A percentile compares a stretch with the other conserved stretches of the same genome.
Conservation (phyloP, 2,329 filamentous ascomycete genomes). For the Fusarium mangiferae region DNA sequence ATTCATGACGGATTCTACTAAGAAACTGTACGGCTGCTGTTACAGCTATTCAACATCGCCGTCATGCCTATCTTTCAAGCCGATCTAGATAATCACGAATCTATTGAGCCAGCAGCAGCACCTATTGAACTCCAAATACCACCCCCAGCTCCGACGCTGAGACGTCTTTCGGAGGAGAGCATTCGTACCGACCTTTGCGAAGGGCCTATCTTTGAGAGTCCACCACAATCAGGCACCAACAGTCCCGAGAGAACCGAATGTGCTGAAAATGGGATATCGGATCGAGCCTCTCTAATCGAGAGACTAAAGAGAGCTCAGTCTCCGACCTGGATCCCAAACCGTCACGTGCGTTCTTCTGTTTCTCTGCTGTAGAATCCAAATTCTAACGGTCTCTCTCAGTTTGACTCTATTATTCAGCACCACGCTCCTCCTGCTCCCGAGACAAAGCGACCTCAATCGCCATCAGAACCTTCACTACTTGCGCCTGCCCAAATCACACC, state of each 20-base stretch:
- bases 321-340: slow-evolving; percentile 76
- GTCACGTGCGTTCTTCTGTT: slow-evolving; percentile 61
- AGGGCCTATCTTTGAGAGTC: slow-evolving; percentile 61
- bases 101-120: slow-evolving; percentile 41
- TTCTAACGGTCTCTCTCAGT: slow-evolving; percentile 43
- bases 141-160: slow-evolving; percentile 17
- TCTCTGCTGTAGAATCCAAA: neutral
- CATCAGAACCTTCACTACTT: slow-evolving; percentile 55
- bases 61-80: slow-evolving; percentile 70
- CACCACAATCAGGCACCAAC: slow-evolving; percentile 41
- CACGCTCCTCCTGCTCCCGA: slow-evolving; percentile 19
- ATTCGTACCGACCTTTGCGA: slow-evolving; percentile 71
- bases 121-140: slow-evolving; percentile 30
- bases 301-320: slow-evolving; percentile 83
- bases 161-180: slow-evolving; percentile 66
- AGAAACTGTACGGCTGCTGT: slow-evolving; percentile 47
- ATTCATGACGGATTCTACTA: slow-evolving; percentile 37
- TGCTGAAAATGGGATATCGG: slow-evolving; percentile 55
- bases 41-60: slow-evolving; percentile 39
- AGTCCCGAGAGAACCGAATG: slow-evolving; percentile 38
- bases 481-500: slow-evolving; percentile 61
- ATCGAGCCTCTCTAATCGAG: slow-evolving; percentile 84
- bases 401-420: slow-evolving; percentile 52
- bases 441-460: slow-evolving; percentile 43
- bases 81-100: slow-evolving; percentile 54